Evolutionary conservation across 139 green algal genomes (phyloP).

Genomic region (Pseudopediastrum boryanum): DNA sequence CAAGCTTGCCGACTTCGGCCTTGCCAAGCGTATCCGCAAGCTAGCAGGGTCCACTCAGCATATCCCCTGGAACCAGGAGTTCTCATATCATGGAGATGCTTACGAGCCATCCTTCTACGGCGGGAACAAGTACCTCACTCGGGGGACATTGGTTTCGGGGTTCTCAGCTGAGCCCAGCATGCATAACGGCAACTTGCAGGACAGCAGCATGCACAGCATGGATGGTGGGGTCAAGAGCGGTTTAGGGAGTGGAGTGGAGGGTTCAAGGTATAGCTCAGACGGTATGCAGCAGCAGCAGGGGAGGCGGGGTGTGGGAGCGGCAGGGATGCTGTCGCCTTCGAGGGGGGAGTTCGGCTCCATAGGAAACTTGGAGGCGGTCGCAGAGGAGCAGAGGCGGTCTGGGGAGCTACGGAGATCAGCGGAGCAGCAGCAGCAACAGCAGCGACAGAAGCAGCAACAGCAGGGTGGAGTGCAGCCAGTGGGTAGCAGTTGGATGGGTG

Average conservation of each 20-base stretch:
- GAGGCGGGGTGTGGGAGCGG: no score
- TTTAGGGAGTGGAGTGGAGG: neutral
- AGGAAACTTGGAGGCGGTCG: no score
- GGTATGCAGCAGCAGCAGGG: no score
- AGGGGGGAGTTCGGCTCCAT: no score
- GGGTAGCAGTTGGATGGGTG: no score
- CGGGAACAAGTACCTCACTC: constrained; percentile 32
- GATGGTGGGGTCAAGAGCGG: neutral
- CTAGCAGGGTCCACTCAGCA: constrained; percentile 9
- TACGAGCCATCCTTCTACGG: constrained; percentile 49
- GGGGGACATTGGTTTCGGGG: neutral
- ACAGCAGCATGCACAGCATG: constrained; percentile 12
- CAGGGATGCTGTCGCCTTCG: no score
- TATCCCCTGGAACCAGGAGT: constrained; percentile 25
- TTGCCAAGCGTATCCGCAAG: constrained; percentile 60
- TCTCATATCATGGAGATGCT: constrained; percentile 23
- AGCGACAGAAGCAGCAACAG: neutral
- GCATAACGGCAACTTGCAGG: constrained; percentile 16
- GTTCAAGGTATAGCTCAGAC: neutral
- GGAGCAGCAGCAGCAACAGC: neutral
- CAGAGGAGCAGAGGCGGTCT: no score
- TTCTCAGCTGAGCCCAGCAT: neutral
- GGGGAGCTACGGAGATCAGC: neutral
- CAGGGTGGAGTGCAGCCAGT: neutral
- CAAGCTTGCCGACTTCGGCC: constrained; percentile 74